These are phyloP conservation scores for Chrysanthemum seticuspe DNA, from an alignment of 129 eudicot genomes.

Conservation along the genomic window DNA sequence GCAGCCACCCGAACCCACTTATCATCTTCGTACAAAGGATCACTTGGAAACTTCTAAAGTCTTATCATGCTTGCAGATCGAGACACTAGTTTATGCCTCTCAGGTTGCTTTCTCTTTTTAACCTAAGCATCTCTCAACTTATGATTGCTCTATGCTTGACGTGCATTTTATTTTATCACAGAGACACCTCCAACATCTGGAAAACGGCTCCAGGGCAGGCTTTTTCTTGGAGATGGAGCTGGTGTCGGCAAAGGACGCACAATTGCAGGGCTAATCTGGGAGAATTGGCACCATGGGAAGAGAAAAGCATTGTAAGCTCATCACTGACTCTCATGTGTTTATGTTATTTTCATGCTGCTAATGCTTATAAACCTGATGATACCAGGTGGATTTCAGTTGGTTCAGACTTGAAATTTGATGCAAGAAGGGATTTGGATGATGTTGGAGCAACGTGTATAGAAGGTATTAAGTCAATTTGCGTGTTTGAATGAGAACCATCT, in stretches of 20 bases:
- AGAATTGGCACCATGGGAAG: conserved; percentile 97
- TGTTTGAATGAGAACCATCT: conserved; percentile 11
- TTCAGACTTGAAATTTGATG: conserved; percentile 94
- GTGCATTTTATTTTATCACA: conserved; percentile 38
- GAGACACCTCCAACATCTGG: conserved; percentile 96
- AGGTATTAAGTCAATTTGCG: conserved; percentile 47
- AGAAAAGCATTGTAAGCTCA: conserved; percentile 85
- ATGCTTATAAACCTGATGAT: conserved; percentile 21
- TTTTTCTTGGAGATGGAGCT: conserved; percentile 99
- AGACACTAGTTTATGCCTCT: conserved; percentile 93
- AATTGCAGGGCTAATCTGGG: conserved; percentile 96
- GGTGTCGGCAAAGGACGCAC: conserved; percentile 99
- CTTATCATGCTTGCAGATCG: conserved; percentile 92
- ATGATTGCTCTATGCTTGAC: conserved; percentile 17
- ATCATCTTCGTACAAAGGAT: conserved; percentile 68
- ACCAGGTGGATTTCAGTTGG: conserved; percentile 98
- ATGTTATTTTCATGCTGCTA: conserved; percentile 6
- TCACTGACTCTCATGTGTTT: conserved; percentile 23
- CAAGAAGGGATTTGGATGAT: conserved; percentile 94
- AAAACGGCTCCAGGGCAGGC: conserved; percentile 79
- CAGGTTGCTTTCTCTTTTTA: conserved; percentile 69
- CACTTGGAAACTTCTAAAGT: conserved; percentile 73
- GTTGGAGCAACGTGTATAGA: conserved; percentile 83
- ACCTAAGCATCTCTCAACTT: neutral
- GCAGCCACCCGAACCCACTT: conserved; percentile 99